phyloP scores from a whole-genome alignment of 2,329 filamentous ascomycete genomes.

The Talaromyces albobiverticillius region DNA sequence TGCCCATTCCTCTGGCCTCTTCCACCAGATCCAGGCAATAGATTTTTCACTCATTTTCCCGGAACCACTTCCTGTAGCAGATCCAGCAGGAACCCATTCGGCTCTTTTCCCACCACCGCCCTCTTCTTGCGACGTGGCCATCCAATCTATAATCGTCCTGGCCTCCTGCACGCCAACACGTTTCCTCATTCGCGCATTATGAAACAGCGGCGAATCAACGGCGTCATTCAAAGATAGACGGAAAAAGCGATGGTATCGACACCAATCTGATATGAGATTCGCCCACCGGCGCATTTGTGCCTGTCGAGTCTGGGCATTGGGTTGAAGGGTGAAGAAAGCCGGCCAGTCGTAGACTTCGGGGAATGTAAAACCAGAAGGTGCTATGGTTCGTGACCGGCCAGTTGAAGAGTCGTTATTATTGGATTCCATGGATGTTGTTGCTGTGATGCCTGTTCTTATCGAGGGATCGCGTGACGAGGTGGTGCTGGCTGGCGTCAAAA shows the following conservation, averaged over 20 bases:
- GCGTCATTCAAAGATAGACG: conserved; percentile 66
- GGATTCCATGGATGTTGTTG: neutral
- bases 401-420: conserved; percentile 4
- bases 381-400: conserved; percentile 7
- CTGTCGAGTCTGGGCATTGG: conserved; percentile 43
- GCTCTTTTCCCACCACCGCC: conserved; percentile 47
- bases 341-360: conserved; percentile 47
- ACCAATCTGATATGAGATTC: conserved; percentile 79
- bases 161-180: conserved; percentile 53
- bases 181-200: conserved; percentile 44
- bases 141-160: conserved; percentile 54
- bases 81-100: conserved; percentile 57
- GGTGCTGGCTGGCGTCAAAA: conserved; percentile 14
- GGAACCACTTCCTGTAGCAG: conserved; percentile 53
- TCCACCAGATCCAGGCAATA: conserved; percentile 77
- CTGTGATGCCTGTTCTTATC: neutral
- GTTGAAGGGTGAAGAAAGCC: conserved; percentile 52
- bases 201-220: conserved; percentile 58
- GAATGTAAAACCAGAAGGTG: conserved; percentile 34
- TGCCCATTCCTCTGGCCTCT: conserved; percentile 87
- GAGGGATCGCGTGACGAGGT: conserved; percentile 12
- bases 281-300: conserved; percentile 75
- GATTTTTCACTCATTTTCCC: conserved; percentile 39
- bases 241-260: conserved; percentile 72
- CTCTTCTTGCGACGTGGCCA: conserved; percentile 47